Base-by-base conservation (phyloP, 345 rosid species). In the Eutrema japonicum region DNA sequence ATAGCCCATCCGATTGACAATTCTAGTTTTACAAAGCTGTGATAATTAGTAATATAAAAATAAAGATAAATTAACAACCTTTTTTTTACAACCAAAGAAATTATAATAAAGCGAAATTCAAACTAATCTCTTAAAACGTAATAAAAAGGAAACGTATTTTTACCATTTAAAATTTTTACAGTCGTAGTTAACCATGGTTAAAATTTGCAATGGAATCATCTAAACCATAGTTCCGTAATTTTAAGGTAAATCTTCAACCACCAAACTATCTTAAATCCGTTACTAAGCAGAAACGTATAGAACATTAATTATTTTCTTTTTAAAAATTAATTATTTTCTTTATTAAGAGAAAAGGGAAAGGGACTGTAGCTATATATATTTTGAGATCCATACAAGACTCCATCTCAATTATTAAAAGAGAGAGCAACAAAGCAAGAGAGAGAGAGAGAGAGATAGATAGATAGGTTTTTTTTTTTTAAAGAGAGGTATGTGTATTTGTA, bases 361-460 rank as follows among this genome's bases (percentile, higher is more conserved):
- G 10, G 47, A 70, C 67, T 46, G 42, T 56, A 64, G 53, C 76
- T 64, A 57, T 58, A 57, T 41, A 77, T 16, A 56, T 64, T 11
- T 7, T 6, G 66, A 53, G 33, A 16, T 33, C 32, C 56, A 32
- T 11, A 77, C 41, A 57, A 54, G 61, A 49, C 60, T 70, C 63
- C 14, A 40, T 64, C 42, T 48, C 75, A 77, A 71, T 70, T 76
- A 76, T 61, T 62, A 37, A 69, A 68, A 68, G 16, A 77, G 51
- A 70, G 75, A 70, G 29, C 40, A 64, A 46, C 11, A 53, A 48
- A 69, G 55, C 40, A 22, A 76, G 75, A 70, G 65, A 45, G 69
- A 68, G 68, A 48, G n/a, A 53, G 38, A 33, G n/a, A 57, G 16
- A 74, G 46, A 58, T n/a, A 73, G 38, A 51, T 0, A 18, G 66